Percentiles rank a stretch among this genome's conserved stretches.
phyloP scores from a whole-genome alignment of 352 stramenopile species.

The Blastocystis sp. region DNA sequence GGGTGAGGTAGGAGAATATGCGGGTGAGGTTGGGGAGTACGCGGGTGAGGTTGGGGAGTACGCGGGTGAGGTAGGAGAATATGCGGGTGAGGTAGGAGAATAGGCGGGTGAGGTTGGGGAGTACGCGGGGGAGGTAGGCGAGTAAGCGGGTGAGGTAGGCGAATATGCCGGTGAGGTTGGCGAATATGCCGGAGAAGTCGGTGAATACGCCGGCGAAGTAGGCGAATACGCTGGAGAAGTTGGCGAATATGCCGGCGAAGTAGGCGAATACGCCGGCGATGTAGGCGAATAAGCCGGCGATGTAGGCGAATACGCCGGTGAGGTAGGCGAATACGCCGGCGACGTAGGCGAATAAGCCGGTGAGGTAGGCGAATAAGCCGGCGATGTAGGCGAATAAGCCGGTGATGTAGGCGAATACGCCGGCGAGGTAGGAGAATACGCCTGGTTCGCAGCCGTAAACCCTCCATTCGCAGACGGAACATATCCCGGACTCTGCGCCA shows the following conservation, averaged over 20 bases:
- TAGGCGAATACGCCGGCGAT: conserved; percentile 69
- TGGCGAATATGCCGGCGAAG: conserved; percentile 68
- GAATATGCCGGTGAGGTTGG: conserved; percentile 61
- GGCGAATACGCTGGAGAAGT: conserved; percentile 69
- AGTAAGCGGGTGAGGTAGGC: not conserved
- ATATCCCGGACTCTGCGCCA: conserved; percentile 72
- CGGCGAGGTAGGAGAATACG: conserved; percentile 65
- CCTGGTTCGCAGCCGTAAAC: conserved; percentile 63
- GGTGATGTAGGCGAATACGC: conserved; percentile 66
- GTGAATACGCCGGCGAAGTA: conserved; percentile 64
- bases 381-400: conserved; percentile 69
- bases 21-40: conserved; percentile 63
- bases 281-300: conserved; percentile 72
- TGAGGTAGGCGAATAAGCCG: conserved; percentile 64
- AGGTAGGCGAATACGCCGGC: conserved; percentile 70
- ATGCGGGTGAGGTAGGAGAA: conserved; percentile 68
- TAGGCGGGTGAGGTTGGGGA: conserved; percentile 68
- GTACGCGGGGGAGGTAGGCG: not conserved
- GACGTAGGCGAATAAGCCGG: conserved; percentile 69
- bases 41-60: conserved; percentile 66
- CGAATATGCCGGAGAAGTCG: conserved; percentile 58
- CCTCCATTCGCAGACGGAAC: conserved; percentile 71
- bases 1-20: conserved; percentile 18
- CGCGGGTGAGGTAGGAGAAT: conserved; percentile 48
- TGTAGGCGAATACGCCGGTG: conserved; percentile 71